phyloP scores from a whole-genome alignment of 1,284 basidiomycete species.

The Cryptococcus amylolentus region DNA sequence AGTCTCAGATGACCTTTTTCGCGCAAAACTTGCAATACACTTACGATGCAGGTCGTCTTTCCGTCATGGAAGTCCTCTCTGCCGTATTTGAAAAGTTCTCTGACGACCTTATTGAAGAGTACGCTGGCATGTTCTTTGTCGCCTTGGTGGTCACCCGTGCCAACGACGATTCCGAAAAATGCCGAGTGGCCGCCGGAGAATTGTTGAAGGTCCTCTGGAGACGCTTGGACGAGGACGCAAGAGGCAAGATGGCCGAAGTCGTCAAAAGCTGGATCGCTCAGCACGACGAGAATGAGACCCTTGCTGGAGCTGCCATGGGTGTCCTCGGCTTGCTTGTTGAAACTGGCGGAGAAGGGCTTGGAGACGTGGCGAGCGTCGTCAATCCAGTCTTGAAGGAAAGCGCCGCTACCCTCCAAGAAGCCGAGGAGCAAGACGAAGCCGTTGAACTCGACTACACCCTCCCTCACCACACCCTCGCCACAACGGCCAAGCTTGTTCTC shows the following conservation, averaged over 20 bases:
- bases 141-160: conserved; percentile 88
- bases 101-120: conserved; percentile 67
- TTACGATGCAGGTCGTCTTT: conserved; percentile 83
- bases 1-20: conserved; percentile 85
- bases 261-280: conserved; percentile 68
- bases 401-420: conserved; percentile 48
- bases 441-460: conserved; percentile 72
- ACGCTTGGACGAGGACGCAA: conserved; percentile 63
- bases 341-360: conserved; percentile 6
- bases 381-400: conserved; percentile 56
- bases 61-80: conserved; percentile 84
- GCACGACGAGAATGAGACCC: conserved; percentile 24
- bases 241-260: conserved; percentile 58
- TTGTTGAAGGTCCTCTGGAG: conserved; percentile 73
- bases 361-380: conserved; percentile 55
- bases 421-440: conserved; percentile 53
- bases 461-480: conserved; percentile 74
- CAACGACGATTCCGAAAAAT: conserved; percentile 87
- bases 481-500: conserved; percentile 61
- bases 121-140: conserved; percentile 86
- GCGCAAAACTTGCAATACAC: conserved; percentile 91
- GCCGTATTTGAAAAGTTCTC: conserved; percentile 86
- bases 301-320: conserved; percentile 56
- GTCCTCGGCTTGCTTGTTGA: conserved; percentile 71
- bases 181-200: conserved; percentile 78